Base-by-base conservation (phyloP, 352 stramenopile genomes). In the Peronospora tabacina region DNA sequence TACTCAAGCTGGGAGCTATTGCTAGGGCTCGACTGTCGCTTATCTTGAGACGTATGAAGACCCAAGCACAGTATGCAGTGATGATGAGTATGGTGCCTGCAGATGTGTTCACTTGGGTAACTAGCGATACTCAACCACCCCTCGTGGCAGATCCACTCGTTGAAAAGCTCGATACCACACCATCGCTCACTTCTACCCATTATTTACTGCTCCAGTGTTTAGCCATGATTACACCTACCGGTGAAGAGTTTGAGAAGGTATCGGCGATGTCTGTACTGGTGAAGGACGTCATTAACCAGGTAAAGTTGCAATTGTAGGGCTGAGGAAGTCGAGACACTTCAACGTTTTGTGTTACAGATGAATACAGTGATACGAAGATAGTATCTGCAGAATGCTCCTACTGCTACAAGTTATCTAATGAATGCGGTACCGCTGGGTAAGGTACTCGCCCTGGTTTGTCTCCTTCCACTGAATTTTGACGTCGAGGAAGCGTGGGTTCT, bases 401-500 rank as follows among this genome's bases (percentile, higher is more conserved):
- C 16, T 20, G 6, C 36, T 53, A 42, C 41, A 46, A 57, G 1
- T 12, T 30, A 29, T 70, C 67, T 90, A 90, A 37, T 90, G 82
- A 58, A 95, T 79, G 30, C 75, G 71, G 62, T 87, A 95, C 24
- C 64, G 68, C 50, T 92, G 73, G 50, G 72, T 63, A 36, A 62
- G 60, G 47, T 73, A 75, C 11, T 56, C 63, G 28, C 32, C 41
- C 22, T 79, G 68, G 3, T 58, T 52, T 8, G 57, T 35, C 41
- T 72, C 62, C 50, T 86, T 82, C 79, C 81, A 93, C 57, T 85
- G 60, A 38, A 95, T 71, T 55, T 88, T 70, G 29, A 97, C 87
- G 56, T 98, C 92, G 32, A 98, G 72, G 57, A 96, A 95, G 39
- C 92, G 89, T 32, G 88, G 90, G 70, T 98, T 98, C 50, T 92